Evolutionary conservation across 176 grass and related monocot species (phyloP).

Genomic region (Secale cereale): DNA sequence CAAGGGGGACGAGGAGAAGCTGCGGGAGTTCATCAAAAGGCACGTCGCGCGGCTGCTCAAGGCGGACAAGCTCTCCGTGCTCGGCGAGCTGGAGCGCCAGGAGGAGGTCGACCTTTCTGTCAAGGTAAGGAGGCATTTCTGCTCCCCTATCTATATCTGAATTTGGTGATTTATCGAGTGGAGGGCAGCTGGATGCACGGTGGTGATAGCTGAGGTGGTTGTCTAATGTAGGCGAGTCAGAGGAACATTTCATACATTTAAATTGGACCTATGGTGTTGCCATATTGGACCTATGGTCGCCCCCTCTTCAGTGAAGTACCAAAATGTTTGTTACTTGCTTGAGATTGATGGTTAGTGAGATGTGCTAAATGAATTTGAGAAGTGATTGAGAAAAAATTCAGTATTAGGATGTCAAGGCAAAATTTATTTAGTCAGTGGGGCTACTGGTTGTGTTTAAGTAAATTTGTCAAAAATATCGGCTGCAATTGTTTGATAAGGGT

Average conservation of each 20-base stretch:
- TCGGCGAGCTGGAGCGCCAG: slow-evolving; percentile 82
- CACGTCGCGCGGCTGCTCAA: slow-evolving; percentile 79
- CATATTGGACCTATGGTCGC: neutral
- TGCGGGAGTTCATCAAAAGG: slow-evolving; percentile 53
- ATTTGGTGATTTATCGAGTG: neutral
- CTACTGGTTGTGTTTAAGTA: neutral
- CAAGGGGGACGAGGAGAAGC: slow-evolving; percentile 82
- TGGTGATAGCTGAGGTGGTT: neutral
- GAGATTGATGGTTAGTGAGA: neutral
- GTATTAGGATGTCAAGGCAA: neutral
- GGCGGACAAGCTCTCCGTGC: slow-evolving; percentile 85
- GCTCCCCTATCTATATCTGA: neutral
- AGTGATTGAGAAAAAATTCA: neutral
- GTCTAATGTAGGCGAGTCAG: neutral
- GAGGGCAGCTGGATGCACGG: neutral
- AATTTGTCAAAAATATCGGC: neutral
- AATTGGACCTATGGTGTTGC: neutral
- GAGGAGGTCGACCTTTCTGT: slow-evolving; percentile 78
- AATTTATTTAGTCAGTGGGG: neutral
- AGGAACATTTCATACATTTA: neutral
- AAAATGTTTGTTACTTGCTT: neutral
- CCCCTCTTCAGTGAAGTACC: neutral
- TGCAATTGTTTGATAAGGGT: neutral
- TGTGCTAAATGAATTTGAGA: neutral
- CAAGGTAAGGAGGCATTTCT: slow-evolving; percentile 39